phyloP scores from a whole-genome alignment of 805 yeast species.

The Yamadazyma laniorum region DNA sequence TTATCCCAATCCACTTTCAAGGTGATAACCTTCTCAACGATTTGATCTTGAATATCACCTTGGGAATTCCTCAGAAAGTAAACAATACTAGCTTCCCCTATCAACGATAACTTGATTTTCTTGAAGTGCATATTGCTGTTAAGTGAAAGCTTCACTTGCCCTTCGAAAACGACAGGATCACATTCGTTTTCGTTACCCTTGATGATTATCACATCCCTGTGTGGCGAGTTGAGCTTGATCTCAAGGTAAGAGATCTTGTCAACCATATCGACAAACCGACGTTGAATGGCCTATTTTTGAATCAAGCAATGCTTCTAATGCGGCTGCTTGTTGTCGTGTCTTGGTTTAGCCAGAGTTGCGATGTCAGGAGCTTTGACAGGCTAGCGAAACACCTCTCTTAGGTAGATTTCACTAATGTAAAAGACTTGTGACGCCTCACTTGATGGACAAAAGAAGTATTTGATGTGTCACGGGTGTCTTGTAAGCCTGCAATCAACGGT shows the following conservation, averaged over 20 bases:
- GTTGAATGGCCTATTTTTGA: no score
- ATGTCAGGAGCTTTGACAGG: no score
- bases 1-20: constrained; percentile 49
- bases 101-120: constrained; percentile 35
- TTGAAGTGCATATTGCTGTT: constrained; percentile 43
- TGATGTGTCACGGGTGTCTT: no score
- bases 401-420: no score
- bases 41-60: constrained; percentile 31
- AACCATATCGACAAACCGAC: no score
- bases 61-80: constrained; percentile 33
- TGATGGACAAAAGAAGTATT: no score
- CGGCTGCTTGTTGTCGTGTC: neutral
- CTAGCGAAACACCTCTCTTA: no score
- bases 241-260: constrained; percentile 30
- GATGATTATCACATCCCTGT: constrained; percentile 42
- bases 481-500: no score
- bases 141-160: constrained; percentile 46
- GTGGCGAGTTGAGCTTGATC: constrained; percentile 36
- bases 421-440: no score
- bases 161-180: constrained; percentile 42
- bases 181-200: constrained; percentile 47
- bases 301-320: no score
- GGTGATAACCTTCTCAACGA: constrained; percentile 38
- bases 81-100: constrained; percentile 44
- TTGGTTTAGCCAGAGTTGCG: neutral